Percentiles rank a stretch among this genome's conserved stretches.
These are phyloP conservation scores for Vitis labrusca DNA, from an alignment of 164 flowering plant species.

Conservation along the genomic window DNA sequence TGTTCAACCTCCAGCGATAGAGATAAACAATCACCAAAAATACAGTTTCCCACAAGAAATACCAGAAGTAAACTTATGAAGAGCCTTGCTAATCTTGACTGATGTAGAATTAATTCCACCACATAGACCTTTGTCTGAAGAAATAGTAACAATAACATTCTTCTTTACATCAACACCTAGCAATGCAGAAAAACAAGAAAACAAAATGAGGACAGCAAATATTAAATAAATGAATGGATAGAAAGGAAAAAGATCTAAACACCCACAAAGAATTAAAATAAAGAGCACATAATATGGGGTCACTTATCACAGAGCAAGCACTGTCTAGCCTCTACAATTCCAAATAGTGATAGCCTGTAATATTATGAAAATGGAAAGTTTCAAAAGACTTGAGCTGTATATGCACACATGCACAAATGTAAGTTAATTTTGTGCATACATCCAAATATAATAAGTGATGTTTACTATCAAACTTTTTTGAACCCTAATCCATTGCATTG, in stretches of 20 bases:
- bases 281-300: neutral
- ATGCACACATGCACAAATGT: no score
- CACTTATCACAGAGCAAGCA: no score
- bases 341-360: no score
- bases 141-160: constrained; percentile 76
- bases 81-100: constrained; percentile 79
- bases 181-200: constrained; percentile 5
- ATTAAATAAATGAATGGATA: neutral
- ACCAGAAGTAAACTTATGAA: constrained; percentile 74
- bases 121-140: constrained; percentile 98
- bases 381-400: no score
- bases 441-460: no score
- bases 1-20: neutral
- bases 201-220: neutral
- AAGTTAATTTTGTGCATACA: no score
- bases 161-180: constrained; percentile 88
- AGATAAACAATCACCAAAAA: constrained; percentile 5
- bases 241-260: neutral
- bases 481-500: no score
- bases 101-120: constrained; percentile 97
- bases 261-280: neutral
- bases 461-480: no score
- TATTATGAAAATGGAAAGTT: no score
- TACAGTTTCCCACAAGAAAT: constrained; percentile 12
- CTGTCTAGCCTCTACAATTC: no score